These are phyloP conservation scores for Nepenthes gracilis DNA, from an alignment of 148 eudicot species.

Conservation along the genomic window DNA sequence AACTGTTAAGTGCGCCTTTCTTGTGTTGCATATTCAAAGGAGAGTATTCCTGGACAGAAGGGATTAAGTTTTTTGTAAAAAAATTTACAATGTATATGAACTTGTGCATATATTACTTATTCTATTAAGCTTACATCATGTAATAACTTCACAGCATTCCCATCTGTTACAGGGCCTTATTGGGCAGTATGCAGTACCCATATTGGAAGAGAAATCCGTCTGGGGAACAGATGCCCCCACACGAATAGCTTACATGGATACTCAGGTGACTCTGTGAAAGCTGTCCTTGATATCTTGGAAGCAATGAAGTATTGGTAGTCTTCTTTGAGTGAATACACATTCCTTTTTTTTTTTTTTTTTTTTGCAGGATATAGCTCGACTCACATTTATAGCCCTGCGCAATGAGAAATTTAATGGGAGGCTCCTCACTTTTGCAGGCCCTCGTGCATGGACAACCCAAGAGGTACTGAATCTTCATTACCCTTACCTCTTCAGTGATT, in stretches of 20 bases:
- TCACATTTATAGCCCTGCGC: slow-evolving; percentile 88
- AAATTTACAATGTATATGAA: no score
- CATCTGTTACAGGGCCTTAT: slow-evolving; percentile 59
- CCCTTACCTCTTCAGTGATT: neutral
- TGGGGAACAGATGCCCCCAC: slow-evolving; percentile 99
- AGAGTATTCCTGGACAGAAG: no score
- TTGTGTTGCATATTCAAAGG: no score
- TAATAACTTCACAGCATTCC: neutral
- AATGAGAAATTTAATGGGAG: slow-evolving; percentile 72
- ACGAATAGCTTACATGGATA: slow-evolving; percentile 98
- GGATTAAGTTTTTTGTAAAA: no score
- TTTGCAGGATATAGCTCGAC: slow-evolving; percentile 89
- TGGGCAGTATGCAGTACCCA: slow-evolving; percentile 99
- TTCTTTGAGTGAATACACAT: neutral
- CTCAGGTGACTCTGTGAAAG: slow-evolving; percentile 44
- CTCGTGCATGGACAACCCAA: slow-evolving; percentile 99
- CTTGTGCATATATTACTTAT: no score
- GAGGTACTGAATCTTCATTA: slow-evolving; percentile 41
- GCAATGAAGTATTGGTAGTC: neutral
- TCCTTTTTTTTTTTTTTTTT: neutral
- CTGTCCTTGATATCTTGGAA: neutral
- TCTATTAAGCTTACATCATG: neutral
- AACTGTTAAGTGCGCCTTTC: no score
- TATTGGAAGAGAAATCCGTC: slow-evolving; percentile 95
- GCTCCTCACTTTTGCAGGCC: slow-evolving; percentile 97